Conservation (phyloP, 495 filamentous ascomycete species). For the Hyaloscypha variabilis region DNA sequence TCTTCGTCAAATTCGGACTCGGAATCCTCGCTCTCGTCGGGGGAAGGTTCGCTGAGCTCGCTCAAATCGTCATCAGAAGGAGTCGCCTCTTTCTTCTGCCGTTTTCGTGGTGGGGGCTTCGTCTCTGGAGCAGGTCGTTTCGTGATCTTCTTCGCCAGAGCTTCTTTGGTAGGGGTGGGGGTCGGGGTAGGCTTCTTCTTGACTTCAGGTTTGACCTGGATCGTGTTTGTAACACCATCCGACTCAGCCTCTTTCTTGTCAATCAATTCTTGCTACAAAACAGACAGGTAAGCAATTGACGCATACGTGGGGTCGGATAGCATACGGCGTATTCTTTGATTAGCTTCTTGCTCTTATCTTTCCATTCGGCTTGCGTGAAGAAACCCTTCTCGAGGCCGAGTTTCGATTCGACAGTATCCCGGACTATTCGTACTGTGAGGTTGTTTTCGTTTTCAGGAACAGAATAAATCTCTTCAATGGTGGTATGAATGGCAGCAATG, state of each 20-base stretch:
- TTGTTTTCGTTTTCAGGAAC: neutral
- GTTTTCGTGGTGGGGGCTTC: constrained; percentile 22
- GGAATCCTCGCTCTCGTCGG: constrained; percentile 26
- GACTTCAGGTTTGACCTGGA: constrained; percentile 10
- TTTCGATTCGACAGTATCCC: constrained; percentile 65
- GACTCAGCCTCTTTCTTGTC: constrained; percentile 25
- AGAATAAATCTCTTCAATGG: constrained; percentile 58
- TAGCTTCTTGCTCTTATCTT: constrained; percentile 72
- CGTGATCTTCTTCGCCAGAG: constrained; percentile 22
- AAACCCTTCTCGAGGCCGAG: constrained; percentile 69
- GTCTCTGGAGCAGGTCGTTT: constrained; percentile 20
- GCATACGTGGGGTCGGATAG: neutral
- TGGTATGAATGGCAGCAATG: constrained; percentile 48
- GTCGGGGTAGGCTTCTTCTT: constrained; percentile 21
- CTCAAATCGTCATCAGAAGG: constrained; percentile 15
- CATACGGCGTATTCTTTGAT: constrained; percentile 74
- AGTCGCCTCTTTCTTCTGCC: constrained; percentile 31
- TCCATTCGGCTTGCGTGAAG: constrained; percentile 74
- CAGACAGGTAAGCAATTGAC: constrained; percentile 22
- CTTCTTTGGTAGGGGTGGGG: constrained; percentile 2
- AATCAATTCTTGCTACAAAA: constrained; percentile 22
- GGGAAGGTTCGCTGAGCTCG: constrained; percentile 16
- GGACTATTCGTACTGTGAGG: constrained; percentile 41
- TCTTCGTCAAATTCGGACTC: constrained; percentile 25
- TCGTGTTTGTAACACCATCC: constrained; percentile 3